Base-by-base conservation (phyloP, 23 red algal genomes). In the Cyanidiococcus yangmingshanensis region DNA sequence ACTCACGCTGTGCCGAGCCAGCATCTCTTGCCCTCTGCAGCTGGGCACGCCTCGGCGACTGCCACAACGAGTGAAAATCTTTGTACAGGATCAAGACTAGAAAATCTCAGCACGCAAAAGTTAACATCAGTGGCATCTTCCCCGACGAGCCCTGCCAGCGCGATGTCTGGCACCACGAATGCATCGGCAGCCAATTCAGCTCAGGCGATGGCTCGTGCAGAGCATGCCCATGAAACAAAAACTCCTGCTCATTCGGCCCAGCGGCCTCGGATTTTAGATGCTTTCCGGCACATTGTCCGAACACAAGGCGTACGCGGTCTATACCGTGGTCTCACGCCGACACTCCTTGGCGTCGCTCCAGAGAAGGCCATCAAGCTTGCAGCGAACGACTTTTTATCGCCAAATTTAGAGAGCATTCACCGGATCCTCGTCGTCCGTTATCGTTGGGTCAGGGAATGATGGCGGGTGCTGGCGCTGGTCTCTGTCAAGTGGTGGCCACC, bases 351-450 rank as follows among this genome's bases (percentile, higher is more conserved):
- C 38, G 92, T 96, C 30, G 86, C 86, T 27, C 92, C 92, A 0
- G 92, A 96, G 75, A 96, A 96, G 63, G 92, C 92, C 16, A 90
- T 96, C 83, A 96, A 96, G 71, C 79, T 96, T 30, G 83, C 87
- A 29, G 80, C 87, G 63, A 96, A 96, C 68, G 92, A 96, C 75
- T 90, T 82, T 76, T 83, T 96, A 79, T 71, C 71, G 74, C 86
- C 58, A 26, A 68, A 1, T 68, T 96, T 35, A 68, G 79, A 1
- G 78, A 81, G 59, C 32, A 30, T 2, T 32, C 21, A 32, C 63
- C n/a, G 32, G 7, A 71, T 32, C 80, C 74, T 37, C 76, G 79
- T 36, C 77, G 82, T 32, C 33, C 67, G 1, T 76, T 89, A 27
- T 80, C 80, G 35, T 37, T 96, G 38, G 50, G 68, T 25, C 40